A percentile compares a stretch with the other conserved stretches of the same genome.
phyloP scores from a whole-genome alignment of 2,329 filamentous ascomycete species.

The Neofusicoccum umdonicola region DNA sequence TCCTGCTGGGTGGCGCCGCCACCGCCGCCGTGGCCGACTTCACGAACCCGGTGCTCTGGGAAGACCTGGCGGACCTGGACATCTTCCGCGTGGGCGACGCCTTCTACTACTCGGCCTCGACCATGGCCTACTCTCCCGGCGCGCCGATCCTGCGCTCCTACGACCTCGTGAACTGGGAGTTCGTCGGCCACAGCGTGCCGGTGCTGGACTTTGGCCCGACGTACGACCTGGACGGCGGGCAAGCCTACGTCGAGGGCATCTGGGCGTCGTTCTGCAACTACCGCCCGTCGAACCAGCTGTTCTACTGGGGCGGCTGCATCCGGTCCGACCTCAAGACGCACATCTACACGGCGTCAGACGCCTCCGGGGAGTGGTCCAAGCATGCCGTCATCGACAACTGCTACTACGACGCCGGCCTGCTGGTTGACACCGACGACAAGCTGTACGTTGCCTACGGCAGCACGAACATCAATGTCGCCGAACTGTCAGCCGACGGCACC shows the following conservation, averaged over 20 bases:
- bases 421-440: slow-evolving; percentile 59
- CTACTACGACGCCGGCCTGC: slow-evolving; percentile 58
- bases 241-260: slow-evolving; percentile 54
- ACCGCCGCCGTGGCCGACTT: slow-evolving; percentile 28
- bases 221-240: slow-evolving; percentile 48
- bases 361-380: slow-evolving; percentile 42
- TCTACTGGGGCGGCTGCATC: slow-evolving; percentile 60
- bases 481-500: slow-evolving; percentile 51
- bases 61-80: slow-evolving; percentile 57
- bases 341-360: slow-evolving; percentile 50
- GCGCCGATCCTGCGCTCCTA: slow-evolving; percentile 56
- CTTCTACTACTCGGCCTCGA: slow-evolving; percentile 57
- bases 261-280: slow-evolving; percentile 58
- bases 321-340: slow-evolving; percentile 49
- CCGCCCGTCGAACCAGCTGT: slow-evolving; percentile 48
- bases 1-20: neutral
- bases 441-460: slow-evolving; percentile 59
- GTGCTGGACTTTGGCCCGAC: slow-evolving; percentile 38
- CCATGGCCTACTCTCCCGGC: slow-evolving; percentile 56
- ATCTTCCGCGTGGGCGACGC: slow-evolving; percentile 51
- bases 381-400: slow-evolving; percentile 42
- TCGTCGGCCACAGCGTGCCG: slow-evolving; percentile 40
- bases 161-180: slow-evolving; percentile 54
- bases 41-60: slow-evolving; percentile 55
- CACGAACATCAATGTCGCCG: slow-evolving; percentile 49